phyloP scores from a whole-genome alignment of 2,329 filamentous ascomycete species.

The Aspergillus sp. region DNA sequence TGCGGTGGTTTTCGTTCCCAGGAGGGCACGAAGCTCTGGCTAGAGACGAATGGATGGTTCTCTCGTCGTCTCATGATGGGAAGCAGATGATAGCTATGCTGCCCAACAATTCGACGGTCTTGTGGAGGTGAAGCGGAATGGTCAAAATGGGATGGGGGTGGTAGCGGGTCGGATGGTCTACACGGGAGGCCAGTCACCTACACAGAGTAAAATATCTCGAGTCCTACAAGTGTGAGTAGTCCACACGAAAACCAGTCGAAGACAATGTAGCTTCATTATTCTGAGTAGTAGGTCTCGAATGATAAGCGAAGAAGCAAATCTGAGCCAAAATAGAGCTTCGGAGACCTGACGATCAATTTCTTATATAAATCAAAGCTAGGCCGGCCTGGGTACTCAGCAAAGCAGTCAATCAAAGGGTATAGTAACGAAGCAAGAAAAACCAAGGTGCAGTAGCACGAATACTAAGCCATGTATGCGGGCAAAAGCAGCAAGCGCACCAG shows the following conservation, averaged over 20 bases:
- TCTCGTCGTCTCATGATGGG: slow-evolving; percentile 4
- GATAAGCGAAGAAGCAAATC: neutral
- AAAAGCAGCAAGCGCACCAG: slow-evolving; percentile 15
- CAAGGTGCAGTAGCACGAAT: slow-evolving; percentile 3
- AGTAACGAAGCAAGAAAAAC: slow-evolving; percentile 1
- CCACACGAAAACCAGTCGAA: neutral
- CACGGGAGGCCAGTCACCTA: slow-evolving; percentile 14
- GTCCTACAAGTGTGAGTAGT: neutral
- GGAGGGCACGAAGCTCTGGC: neutral
- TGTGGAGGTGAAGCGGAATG: neutral
- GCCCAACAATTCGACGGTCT: neutral
- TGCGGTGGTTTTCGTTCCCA: neutral
- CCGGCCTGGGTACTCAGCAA: neutral
- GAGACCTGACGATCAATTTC: slow-evolving; percentile 10
- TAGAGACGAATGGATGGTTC: neutral
- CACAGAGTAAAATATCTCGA: neutral
- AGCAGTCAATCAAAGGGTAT: slow-evolving; percentile 8
- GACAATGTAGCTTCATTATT: neutral
- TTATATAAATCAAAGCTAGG: neutral
- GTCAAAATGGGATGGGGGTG: neutral
- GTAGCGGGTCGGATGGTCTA: neutral
- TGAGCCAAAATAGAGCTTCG: slow-evolving; percentile 1
- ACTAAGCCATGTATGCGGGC: neutral
- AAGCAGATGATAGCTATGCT: neutral
- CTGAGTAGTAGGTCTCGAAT: neutral